A percentile compares a stretch with the other conserved stretches of the same genome.
These are phyloP conservation scores for Arthrobotrys entomopaga DNA, from an alignment of 2,329 filamentous ascomycete genomes.

Conservation along the genomic window DNA sequence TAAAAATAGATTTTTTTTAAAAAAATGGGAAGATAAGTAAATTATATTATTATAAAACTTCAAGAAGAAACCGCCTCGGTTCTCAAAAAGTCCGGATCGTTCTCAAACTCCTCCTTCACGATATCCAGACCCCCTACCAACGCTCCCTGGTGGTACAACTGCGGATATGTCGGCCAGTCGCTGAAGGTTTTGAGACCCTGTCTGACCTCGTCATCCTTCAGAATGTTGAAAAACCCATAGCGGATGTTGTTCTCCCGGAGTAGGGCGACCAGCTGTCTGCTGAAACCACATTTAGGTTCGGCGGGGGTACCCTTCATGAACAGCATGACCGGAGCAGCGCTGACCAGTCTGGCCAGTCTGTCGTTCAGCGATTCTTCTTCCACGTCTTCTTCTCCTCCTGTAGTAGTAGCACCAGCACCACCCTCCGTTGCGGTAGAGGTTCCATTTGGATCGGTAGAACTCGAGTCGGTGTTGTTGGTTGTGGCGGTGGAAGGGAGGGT, in stretches of 20 bases:
- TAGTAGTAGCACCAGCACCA: too few relatives aligned
- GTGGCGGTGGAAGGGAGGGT: conserved; percentile 26
- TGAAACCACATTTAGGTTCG: conserved; percentile 90
- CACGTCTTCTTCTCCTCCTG: conserved; percentile 65
- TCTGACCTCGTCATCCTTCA: conserved; percentile 95
- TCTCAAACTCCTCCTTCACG: conserved; percentile 92
- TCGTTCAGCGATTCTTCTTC: conserved; percentile 86
- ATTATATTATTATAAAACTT: conserved; percentile 6
- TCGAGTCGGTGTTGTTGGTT: conserved; percentile 37
- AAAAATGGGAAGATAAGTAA: too few relatives aligned
- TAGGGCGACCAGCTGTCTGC: conserved; percentile 84
- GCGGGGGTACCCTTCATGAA: conserved; percentile 98
- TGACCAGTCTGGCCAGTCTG: conserved; percentile 83
- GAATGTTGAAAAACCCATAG: conserved; percentile 98
- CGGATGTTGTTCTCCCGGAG: conserved; percentile 89
- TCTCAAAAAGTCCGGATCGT: conserved; percentile 82
- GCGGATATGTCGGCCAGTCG: conserved; percentile 98
- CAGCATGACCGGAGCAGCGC: conserved; percentile 95
- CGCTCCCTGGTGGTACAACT: conserved; percentile 90
- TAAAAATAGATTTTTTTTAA: too few relatives aligned
- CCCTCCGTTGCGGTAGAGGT: conserved; percentile 60
- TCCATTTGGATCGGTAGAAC: conserved; percentile 57
- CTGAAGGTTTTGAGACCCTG: conserved; percentile 96
- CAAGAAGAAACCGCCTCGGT: conserved; percentile 70
- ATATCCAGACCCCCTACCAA: conserved; percentile 94